Conservation (phyloP, 805 yeast genomes). For the Alloascoidea hylecoeti region DNA sequence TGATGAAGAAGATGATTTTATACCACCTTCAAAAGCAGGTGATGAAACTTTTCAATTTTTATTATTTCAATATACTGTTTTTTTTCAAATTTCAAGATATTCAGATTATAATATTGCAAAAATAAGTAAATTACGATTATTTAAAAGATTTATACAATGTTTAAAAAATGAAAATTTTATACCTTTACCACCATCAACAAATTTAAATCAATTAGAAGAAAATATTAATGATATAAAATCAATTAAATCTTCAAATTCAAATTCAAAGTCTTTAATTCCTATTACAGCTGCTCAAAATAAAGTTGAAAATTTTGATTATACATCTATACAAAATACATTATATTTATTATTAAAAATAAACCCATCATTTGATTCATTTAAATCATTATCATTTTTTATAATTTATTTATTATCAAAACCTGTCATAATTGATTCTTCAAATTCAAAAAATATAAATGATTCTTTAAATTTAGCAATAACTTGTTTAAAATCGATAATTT, state of each 20-base stretch:
- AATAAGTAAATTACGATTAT: too few relatives aligned
- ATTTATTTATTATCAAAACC: slow-evolving; percentile 34
- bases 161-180: too few relatives aligned
- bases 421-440: too few relatives aligned
- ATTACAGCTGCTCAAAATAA: too few relatives aligned
- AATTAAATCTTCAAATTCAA: slow-evolving; percentile 34
- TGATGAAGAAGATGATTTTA: too few relatives aligned
- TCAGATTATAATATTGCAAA: background rate
- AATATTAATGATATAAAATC: slow-evolving; percentile 33
- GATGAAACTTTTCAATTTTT: slow-evolving; percentile 35
- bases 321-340: slow-evolving; percentile 25
- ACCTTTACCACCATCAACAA: too few relatives aligned
- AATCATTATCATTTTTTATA: slow-evolving; percentile 34
- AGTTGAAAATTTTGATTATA: too few relatives aligned
- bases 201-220: too few relatives aligned
- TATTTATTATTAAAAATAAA: slow-evolving; percentile 27
- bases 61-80: slow-evolving; percentile 41
- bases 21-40: too few relatives aligned
- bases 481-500: slow-evolving; percentile 5
- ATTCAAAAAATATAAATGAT: slow-evolving; percentile 18
- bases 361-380: slow-evolving; percentile 38
- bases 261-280: too few relatives aligned
- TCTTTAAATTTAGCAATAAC: slow-evolving; percentile 11
- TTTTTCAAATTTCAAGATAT: slow-evolving; percentile 17
- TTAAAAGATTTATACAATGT: too few relatives aligned